Conservation (phyloP, 164 flowering plant species). For the Warburgia ugandensis region DNA sequence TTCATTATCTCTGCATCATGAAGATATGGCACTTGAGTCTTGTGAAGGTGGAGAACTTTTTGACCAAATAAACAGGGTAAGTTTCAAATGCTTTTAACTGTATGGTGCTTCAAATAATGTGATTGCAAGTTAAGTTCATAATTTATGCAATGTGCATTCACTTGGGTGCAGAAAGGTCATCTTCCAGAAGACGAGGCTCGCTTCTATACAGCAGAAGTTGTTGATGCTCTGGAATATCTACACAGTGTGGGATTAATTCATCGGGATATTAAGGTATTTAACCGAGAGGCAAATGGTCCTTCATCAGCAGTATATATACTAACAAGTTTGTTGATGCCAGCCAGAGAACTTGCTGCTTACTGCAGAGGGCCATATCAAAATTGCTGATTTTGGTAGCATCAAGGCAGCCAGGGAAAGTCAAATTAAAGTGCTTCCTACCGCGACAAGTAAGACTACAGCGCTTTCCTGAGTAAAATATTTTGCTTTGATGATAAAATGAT, state of each 20-base stretch:
- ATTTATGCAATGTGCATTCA: conserved; percentile 2
- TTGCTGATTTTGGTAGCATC: conserved; percentile 98
- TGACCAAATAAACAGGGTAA: conserved; percentile 94
- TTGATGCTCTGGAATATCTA: conserved; percentile 95
- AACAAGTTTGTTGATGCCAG: conserved; percentile 45
- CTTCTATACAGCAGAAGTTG: conserved; percentile 94
- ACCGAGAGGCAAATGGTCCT: too few relatives aligned
- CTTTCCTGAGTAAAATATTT: conserved; percentile 3
- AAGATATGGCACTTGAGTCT: conserved; percentile 99
- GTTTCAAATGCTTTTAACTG: neutral
- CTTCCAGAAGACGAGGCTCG: conserved; percentile 85
- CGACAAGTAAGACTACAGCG: conserved; percentile 46
- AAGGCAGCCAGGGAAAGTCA: conserved; percentile 87
- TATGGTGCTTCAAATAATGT: neutral
- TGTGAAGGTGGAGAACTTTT: conserved; percentile 99
- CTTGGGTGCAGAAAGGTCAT: conserved; percentile 76
- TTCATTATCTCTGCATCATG: conserved; percentile 25
- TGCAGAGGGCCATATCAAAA: conserved; percentile 88
- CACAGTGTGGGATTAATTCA: conserved; percentile 94
- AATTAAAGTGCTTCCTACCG: conserved; percentile 82
- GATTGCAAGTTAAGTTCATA: neutral
- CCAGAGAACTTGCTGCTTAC: conserved; percentile 96
- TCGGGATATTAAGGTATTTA: conserved; percentile 92
- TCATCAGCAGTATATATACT: too few relatives aligned
- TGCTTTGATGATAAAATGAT: neutral